Evolutionary conservation across 2,329 filamentous ascomycete species (phyloP).

Genomic region (Aspergillus hiratsukae): DNA sequence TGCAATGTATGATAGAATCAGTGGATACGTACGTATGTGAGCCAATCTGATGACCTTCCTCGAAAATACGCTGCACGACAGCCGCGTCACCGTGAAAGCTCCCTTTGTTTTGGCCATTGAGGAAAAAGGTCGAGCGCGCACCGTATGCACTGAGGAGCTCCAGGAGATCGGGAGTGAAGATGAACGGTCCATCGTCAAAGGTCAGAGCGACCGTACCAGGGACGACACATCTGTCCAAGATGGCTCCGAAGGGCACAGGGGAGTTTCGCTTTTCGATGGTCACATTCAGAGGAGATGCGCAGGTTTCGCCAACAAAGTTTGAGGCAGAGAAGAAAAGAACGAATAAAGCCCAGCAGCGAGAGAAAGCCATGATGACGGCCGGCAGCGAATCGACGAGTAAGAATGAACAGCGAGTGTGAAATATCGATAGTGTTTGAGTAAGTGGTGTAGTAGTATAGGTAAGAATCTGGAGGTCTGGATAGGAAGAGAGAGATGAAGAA

Average conservation of each 20-base stretch:
- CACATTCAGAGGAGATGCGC: neutral
- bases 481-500: neutral
- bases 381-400: neutral
- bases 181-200: slow-evolving; percentile 61
- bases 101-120: slow-evolving; percentile 43
- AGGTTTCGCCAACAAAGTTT: neutral
- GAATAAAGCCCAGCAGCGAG: neutral
- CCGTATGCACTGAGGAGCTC: slow-evolving; percentile 53
- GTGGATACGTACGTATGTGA: slow-evolving; percentile 40
- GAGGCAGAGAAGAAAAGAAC: slow-evolving; percentile 4
- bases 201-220: slow-evolving; percentile 59
- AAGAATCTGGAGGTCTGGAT: neutral
- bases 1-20: neutral
- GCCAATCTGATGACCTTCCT: slow-evolving; percentile 44
- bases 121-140: slow-evolving; percentile 62
- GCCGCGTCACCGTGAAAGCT: slow-evolving; percentile 27
- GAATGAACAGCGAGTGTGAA: neutral
- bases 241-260: slow-evolving; percentile 36
- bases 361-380: neutral
- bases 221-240: slow-evolving; percentile 38
- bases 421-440: neutral
- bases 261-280: neutral
- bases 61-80: slow-evolving; percentile 25
- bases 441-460: neutral
- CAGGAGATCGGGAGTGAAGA: slow-evolving; percentile 55